Conservation (phyloP, 1,284 basidiomycete genomes). For the Bjerkandera adusta region DNA sequence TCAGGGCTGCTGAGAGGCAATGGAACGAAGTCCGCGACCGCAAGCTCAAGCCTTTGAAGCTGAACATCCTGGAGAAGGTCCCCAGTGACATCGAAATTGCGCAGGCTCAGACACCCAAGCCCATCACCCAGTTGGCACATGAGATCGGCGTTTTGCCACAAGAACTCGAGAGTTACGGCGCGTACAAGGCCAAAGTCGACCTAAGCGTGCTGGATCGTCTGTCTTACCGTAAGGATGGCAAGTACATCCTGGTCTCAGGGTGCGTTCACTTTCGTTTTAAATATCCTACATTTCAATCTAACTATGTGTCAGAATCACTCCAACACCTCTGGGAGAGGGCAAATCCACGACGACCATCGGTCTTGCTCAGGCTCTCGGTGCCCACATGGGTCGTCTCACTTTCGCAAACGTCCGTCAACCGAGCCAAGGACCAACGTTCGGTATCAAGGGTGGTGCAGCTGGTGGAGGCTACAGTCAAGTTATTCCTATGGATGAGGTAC, state of each 20-base stretch:
- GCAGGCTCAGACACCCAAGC: conserved; percentile 93
- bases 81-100: conserved; percentile 97
- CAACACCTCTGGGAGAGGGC: conserved; percentile 96
- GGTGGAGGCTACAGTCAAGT: conserved; percentile 99
- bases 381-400: conserved; percentile 88
- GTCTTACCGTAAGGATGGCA: conserved; percentile 86
- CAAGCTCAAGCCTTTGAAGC: conserved; percentile 77
- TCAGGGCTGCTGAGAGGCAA: conserved; percentile 80
- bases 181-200: conserved; percentile 97
- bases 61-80: conserved; percentile 82
- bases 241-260: conserved; percentile 97
- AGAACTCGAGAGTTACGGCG: conserved; percentile 94
- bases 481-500: conserved; percentile 97
- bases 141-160: conserved; percentile 88
- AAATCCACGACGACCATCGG: conserved; percentile 99
- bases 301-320: conserved; percentile 74
- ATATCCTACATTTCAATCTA: not conserved
- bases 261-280: conserved; percentile 31
- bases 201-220: conserved; percentile 87
- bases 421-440: conserved; percentile 98
- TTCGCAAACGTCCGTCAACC: conserved; percentile 99
- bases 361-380: conserved; percentile 94
- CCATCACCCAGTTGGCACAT: conserved; percentile 77
- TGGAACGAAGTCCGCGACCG: conserved; percentile 68
- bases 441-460: conserved; percentile 99